Conservation (phyloP, 129 eudicot species). For the Helichrysum umbraculigerum region DNA sequence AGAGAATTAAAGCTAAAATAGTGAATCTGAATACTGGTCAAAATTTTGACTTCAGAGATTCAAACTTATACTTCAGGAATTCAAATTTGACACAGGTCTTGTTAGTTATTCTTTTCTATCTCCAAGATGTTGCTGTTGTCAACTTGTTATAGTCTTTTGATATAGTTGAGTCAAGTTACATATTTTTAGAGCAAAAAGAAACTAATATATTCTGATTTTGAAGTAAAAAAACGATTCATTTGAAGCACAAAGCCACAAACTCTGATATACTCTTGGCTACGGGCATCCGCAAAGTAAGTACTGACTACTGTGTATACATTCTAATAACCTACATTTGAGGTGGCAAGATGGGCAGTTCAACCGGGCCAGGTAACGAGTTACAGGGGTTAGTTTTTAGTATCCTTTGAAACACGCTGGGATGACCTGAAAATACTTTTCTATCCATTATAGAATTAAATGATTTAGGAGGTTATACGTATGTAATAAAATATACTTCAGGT, state of each 20-base stretch:
- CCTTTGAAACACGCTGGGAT: background rate
- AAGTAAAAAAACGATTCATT: background rate
- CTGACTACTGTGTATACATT: slow-evolving; percentile 1
- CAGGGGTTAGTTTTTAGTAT: background rate
- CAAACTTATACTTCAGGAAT: too few relatives aligned
- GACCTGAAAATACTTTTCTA: background rate
- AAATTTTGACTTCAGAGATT: background rate
- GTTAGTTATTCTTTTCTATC: background rate
- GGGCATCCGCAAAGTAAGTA: background rate
- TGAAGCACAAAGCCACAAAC: background rate
- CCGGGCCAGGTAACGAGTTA: background rate
- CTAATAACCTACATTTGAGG: background rate
- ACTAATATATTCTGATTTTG: background rate
- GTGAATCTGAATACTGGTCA: background rate
- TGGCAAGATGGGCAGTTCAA: background rate
- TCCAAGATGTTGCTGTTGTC: slow-evolving; percentile 8
- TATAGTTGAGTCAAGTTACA: background rate
- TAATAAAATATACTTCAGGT: background rate
- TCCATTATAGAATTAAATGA: background rate
- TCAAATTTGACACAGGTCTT: background rate
- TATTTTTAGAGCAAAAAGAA: background rate
- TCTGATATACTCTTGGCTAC: background rate
- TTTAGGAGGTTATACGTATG: background rate
- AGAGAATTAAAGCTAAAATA: background rate
- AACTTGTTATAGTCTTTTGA: slow-evolving; percentile 3